phyloP scores from a whole-genome alignment of 345 rosid genomes.

The Pelargonium nanum region DNA sequence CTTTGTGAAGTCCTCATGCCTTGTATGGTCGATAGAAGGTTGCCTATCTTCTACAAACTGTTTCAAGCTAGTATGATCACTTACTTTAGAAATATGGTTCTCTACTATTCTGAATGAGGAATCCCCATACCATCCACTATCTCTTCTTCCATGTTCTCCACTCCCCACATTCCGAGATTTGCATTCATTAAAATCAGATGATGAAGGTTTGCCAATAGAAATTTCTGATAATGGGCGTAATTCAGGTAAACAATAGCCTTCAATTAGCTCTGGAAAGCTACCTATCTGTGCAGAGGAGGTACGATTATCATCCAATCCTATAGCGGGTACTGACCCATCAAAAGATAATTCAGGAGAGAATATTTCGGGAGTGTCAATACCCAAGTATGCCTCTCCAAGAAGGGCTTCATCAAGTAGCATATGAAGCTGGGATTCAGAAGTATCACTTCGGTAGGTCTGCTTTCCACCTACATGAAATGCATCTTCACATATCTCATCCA shows the following conservation, averaged over 20 bases:
- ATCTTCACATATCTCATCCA: slow-evolving; percentile 72
- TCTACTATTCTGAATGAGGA: slow-evolving; percentile 47
- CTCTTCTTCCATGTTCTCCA: slow-evolving; percentile 41
- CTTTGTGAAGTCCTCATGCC: slow-evolving; percentile 28
- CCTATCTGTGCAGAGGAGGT: slow-evolving; percentile 37
- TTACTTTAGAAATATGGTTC: slow-evolving; percentile 65
- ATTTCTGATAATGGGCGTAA: slow-evolving; percentile 44
- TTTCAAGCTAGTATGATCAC: slow-evolving; percentile 33
- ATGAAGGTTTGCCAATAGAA: slow-evolving; percentile 35
- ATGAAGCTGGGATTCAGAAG: slow-evolving; percentile 25
- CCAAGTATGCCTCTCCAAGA: slow-evolving; percentile 29
- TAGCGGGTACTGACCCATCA: slow-evolving; percentile 30
- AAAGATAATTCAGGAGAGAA: slow-evolving; percentile 23
- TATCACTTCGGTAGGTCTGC: slow-evolving; percentile 25
- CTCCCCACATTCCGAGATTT: slow-evolving; percentile 24
- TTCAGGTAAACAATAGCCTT: slow-evolving; percentile 64
- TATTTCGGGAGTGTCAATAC: slow-evolving; percentile 29
- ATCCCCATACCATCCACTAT: slow-evolving; percentile 70
- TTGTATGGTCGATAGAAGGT: slow-evolving; percentile 18
- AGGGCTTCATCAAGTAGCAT: slow-evolving; percentile 28
- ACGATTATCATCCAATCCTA: slow-evolving; percentile 40
- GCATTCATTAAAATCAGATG: slow-evolving; percentile 10
- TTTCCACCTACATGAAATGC: slow-evolving; percentile 46
- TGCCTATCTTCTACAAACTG: slow-evolving; percentile 32
- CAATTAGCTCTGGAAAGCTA: slow-evolving; percentile 61